These are phyloP conservation scores for Trichoderma atrobrunneum DNA, from an alignment of 2,329 filamentous ascomycete genomes.

Conservation along the genomic window DNA sequence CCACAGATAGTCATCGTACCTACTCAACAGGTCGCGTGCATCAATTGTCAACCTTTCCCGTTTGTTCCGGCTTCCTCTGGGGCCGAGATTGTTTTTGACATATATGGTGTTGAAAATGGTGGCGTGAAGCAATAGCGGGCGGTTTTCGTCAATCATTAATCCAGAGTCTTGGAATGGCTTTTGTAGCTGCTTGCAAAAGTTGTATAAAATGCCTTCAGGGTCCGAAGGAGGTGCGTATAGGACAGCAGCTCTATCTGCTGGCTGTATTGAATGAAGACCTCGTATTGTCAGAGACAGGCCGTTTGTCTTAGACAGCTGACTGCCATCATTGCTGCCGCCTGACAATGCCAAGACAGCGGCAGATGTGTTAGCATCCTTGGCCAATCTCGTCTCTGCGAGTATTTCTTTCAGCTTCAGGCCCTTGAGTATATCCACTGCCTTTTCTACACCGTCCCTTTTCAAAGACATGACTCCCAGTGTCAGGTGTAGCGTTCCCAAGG, in stretches of 20 bases:
- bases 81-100: slow-evolving; percentile 42
- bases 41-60: slow-evolving; percentile 49
- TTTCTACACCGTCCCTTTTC: slow-evolving; percentile 44
- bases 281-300: slow-evolving; percentile 46
- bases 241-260: slow-evolving; percentile 54
- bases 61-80: slow-evolving; percentile 30
- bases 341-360: slow-evolving; percentile 14
- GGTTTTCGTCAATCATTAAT: slow-evolving; percentile 55
- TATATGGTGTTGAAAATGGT: slow-evolving; percentile 87
- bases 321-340: neutral
- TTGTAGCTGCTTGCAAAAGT: slow-evolving; percentile 58
- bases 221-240: slow-evolving; percentile 64
- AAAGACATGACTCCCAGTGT: slow-evolving; percentile 86
- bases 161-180: slow-evolving; percentile 53
- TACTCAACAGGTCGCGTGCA: slow-evolving; percentile 52
- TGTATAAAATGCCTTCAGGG: slow-evolving; percentile 45
- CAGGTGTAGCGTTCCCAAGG: slow-evolving; percentile 76
- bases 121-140: slow-evolving; percentile 73
- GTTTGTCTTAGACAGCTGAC: neutral
- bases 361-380: neutral
- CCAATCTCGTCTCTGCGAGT: slow-evolving; percentile 31
- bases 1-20: slow-evolving; percentile 68
- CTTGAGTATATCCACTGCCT: slow-evolving; percentile 41
- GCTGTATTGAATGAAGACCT: slow-evolving; percentile 62
- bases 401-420: slow-evolving; percentile 40